Evolutionary conservation across 495 filamentous ascomycete species (phyloP).

Genomic region (Gamarada debralockiae): DNA sequence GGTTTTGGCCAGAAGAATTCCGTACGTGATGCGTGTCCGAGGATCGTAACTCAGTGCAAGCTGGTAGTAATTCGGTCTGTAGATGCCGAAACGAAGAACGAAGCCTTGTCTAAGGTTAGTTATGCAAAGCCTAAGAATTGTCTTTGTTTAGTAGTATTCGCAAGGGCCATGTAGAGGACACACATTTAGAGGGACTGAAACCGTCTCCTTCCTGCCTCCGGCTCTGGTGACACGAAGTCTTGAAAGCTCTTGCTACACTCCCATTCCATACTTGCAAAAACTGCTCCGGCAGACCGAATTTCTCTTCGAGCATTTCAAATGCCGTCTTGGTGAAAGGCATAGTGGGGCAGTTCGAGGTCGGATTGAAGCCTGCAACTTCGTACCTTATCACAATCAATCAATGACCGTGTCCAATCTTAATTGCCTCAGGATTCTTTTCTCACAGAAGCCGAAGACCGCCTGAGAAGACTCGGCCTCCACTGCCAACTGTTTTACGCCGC

Average conservation of each 20-base stretch:
- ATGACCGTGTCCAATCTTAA: no score
- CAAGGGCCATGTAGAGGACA: no score
- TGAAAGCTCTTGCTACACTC: background rate
- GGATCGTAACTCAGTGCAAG: background rate
- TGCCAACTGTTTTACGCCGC: no score
- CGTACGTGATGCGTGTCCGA: background rate
- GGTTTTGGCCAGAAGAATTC: background rate
- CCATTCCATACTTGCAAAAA: background rate
- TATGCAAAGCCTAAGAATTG: background rate
- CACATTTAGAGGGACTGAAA: no score
- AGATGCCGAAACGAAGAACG: background rate
- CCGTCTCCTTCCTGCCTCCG: no score
- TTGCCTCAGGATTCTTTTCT: no score
- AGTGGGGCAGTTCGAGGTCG: no score
- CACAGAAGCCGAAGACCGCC: no score
- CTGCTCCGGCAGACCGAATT: background rate
- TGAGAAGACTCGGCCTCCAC: no score
- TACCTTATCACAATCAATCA: no score
- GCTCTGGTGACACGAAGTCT: background rate
- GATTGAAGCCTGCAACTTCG: no score
- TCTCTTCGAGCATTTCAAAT: background rate
- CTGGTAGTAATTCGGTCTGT: background rate
- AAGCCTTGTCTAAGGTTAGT: background rate
- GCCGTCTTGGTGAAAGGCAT: slow-evolving; percentile 20
- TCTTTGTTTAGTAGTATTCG: background rate